Conservation (phyloP, 2,329 filamentous ascomycete genomes). For the Sarocladiaceae sp. region DNA sequence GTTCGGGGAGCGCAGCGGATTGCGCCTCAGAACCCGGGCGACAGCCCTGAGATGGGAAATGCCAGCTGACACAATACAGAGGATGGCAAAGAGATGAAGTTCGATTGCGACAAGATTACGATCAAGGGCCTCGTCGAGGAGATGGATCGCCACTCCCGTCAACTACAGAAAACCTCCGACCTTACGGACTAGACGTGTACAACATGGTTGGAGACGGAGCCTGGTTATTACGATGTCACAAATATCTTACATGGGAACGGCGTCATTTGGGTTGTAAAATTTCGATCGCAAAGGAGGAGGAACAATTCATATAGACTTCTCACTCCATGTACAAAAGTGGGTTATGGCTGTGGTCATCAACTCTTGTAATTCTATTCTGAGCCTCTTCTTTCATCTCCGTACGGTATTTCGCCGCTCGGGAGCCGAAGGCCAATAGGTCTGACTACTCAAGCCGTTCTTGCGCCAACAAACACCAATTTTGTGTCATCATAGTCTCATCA, state of each 20-base stretch:
- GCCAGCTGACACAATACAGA: constrained; percentile 47
- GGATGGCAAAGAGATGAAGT: constrained; percentile 85
- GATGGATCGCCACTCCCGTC: constrained; percentile 82
- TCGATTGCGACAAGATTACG: constrained; percentile 75
- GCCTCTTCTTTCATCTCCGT: background rate
- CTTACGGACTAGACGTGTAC: constrained; percentile 45
- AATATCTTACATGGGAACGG: constrained; percentile 3
- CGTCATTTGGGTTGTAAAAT: constrained; percentile 2
- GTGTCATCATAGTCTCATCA: background rate
- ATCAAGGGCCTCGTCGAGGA: constrained; percentile 87
- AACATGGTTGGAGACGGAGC: constrained; percentile 16
- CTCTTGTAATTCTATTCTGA: constrained; percentile 3
- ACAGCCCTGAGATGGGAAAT: background rate
- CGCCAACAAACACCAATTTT: constrained; percentile 1
- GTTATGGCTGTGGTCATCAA: constrained; percentile 4
- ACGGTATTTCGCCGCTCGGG: background rate
- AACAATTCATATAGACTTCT: background rate
- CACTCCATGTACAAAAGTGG: constrained; percentile 1
- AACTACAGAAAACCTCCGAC: constrained; percentile 78
- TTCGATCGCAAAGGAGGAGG: background rate
- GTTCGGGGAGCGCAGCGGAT: too few species aligned
- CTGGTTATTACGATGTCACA: background rate
- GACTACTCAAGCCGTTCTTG: background rate
- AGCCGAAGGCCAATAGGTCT: background rate
- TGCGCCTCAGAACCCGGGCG: too few species aligned